A percentile compares a stretch with the other conserved stretches of the same genome.
phyloP scores from a whole-genome alignment of 2,329 filamentous ascomycete species.

The Hirsutella thompsonii region DNA sequence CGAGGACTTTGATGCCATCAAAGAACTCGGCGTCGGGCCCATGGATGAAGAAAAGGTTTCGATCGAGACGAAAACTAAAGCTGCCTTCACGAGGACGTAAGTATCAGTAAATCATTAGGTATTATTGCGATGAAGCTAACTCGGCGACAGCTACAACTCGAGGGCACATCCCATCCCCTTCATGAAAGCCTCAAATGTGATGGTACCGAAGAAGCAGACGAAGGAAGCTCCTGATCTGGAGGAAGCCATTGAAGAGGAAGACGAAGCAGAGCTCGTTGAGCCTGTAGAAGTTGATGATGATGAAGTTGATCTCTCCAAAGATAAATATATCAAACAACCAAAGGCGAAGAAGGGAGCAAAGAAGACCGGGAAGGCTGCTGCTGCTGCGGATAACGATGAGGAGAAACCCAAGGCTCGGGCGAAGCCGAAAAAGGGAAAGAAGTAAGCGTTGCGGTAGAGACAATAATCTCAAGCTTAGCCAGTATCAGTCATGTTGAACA shows the following conservation, averaged over 20 bases:
- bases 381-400: constrained; percentile 38
- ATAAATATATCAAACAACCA: constrained; percentile 90
- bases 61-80: constrained; percentile 75
- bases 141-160: constrained; percentile 58
- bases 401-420: constrained; percentile 36
- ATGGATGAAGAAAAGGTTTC: constrained; percentile 65
- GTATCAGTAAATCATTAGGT: constrained; percentile 20
- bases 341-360: constrained; percentile 52
- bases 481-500: background rate
- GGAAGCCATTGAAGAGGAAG: constrained; percentile 88
- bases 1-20: constrained; percentile 87
- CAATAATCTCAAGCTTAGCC: too few species aligned
- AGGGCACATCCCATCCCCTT: constrained; percentile 85
- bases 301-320: constrained; percentile 75
- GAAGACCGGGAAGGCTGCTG: constrained; percentile 30
- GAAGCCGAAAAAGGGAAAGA: constrained; percentile 36
- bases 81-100: constrained; percentile 78
- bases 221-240: constrained; percentile 85
- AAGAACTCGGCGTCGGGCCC: constrained; percentile 79
- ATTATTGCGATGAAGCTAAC: background rate
- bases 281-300: constrained; percentile 53
- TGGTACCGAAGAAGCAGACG: constrained; percentile 56
- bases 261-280: constrained; percentile 53
- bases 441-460: too few species aligned
- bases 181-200: constrained; percentile 77